Conservation (phyloP, 176 grass and related monocot species). For the Cymbopogon citratus region DNA sequence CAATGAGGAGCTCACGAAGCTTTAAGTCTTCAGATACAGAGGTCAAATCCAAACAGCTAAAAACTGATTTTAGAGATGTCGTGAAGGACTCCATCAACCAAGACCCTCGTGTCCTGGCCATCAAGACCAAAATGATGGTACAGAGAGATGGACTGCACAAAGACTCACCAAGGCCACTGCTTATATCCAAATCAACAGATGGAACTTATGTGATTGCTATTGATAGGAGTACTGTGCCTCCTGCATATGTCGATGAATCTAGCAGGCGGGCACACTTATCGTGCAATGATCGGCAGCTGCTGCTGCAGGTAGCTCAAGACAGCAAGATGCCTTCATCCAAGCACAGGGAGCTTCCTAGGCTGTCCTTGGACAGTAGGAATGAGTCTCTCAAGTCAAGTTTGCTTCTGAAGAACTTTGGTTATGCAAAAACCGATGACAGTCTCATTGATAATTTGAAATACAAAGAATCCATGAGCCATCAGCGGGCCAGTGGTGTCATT, state of each 20-base stretch:
- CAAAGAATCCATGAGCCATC: conserved; percentile 34
- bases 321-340: conserved; percentile 38
- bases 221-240: conserved; percentile 26
- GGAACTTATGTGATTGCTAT: conserved; percentile 45
- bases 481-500: conserved; percentile 35
- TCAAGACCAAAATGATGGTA: conserved; percentile 32
- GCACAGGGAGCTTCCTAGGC: conserved; percentile 53
- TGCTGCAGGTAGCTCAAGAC: not conserved
- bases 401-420: conserved; percentile 12
- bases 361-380: conserved; percentile 73
- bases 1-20: conserved; percentile 19
- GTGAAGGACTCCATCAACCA: conserved; percentile 38
- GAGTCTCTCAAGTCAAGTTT: conserved; percentile 32
- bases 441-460: conserved; percentile 22
- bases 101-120: conserved; percentile 14
- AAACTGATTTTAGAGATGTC: conserved; percentile 34
- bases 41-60: not conserved
- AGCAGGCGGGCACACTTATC: conserved; percentile 39
- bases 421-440: conserved; percentile 15
- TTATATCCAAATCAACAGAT: conserved; percentile 52
- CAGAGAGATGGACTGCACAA: conserved; percentile 32
- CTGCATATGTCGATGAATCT: conserved; percentile 3
- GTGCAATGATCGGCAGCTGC: conserved; percentile 45
- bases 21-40: conserved; percentile 12
- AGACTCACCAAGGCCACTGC: conserved; percentile 58